A percentile compares a stretch with the other conserved stretches of the same genome.
Evolutionary conservation across 306 rosid genomes (phyloP).

Genomic region (Citrullus mucosospermus): DNA sequence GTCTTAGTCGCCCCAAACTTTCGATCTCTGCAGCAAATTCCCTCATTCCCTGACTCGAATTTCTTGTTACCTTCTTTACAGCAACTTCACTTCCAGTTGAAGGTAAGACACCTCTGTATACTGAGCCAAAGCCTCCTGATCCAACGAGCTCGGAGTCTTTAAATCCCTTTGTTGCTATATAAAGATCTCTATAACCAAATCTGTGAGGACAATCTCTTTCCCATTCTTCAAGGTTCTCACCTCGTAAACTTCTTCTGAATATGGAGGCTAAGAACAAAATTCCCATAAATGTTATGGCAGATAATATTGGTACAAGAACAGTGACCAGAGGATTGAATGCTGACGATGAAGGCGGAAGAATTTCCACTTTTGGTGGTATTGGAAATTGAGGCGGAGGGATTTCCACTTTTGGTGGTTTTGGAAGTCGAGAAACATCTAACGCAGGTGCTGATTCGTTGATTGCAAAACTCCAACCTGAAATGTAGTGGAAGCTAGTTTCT

Average conservation of each 20-base stretch:
- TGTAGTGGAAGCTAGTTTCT: constrained; percentile 47
- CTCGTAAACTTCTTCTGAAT: constrained; percentile 14
- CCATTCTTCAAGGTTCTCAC: constrained; percentile 60
- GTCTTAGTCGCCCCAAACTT: constrained; percentile 62
- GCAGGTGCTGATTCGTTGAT: constrained; percentile 15
- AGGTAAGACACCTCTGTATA: constrained; percentile 42
- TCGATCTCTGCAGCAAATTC: constrained; percentile 69
- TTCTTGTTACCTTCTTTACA: constrained; percentile 35
- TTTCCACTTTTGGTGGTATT: constrained; percentile 18
- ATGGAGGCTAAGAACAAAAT: constrained; percentile 4
- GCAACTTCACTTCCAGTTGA: constrained; percentile 41
- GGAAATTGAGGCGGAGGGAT: constrained; percentile 20
- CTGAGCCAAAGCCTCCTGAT: constrained; percentile 68
- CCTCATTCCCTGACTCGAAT: constrained; percentile 35
- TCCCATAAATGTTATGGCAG: constrained; percentile 17
- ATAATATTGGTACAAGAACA: constrained; percentile 18
- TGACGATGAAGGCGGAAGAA: not conserved
- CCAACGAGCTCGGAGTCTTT: constrained; percentile 43
- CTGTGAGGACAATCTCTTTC: constrained; percentile 71
- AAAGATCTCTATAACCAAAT: constrained; percentile 44
- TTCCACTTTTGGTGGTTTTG: constrained; percentile 23
- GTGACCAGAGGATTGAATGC: constrained; percentile 9
- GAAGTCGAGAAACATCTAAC: constrained; percentile 25
- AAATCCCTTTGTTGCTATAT: constrained; percentile 49
- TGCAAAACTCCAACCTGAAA: constrained; percentile 60